phyloP scores from a whole-genome alignment of 2,329 filamentous ascomycete genomes.

The Calonectria honghensis region DNA sequence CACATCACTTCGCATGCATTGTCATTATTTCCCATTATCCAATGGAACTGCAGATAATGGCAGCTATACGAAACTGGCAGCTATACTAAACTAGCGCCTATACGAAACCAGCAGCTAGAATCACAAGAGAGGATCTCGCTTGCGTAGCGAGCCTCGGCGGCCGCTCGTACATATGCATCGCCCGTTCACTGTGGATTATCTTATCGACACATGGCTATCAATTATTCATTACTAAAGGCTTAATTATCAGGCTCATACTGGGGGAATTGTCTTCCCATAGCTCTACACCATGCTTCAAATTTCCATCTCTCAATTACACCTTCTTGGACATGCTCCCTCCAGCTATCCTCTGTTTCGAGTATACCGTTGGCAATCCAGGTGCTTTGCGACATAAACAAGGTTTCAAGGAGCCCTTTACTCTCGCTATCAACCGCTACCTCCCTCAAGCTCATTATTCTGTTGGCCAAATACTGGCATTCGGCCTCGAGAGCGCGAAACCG shows the following conservation, averaged over 20 bases:
- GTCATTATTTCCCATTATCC: neutral
- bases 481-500: constrained; percentile 26
- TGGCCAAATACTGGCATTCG: constrained; percentile 37
- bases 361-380: constrained; percentile 39
- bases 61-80: neutral
- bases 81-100: no score
- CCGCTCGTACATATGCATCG: neutral
- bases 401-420: constrained; percentile 12
- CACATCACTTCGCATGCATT: neutral
- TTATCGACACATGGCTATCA: neutral
- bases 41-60: neutral
- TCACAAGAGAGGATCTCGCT: neutral
- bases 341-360: constrained; percentile 23
- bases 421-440: neutral
- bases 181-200: no score
- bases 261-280: constrained; percentile 33
- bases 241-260: neutral
- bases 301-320: constrained; percentile 39
- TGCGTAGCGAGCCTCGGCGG: neutral
- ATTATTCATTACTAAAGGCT: neutral
- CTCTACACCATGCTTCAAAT: constrained; percentile 36
- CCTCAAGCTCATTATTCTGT: constrained; percentile 16
- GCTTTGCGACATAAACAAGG: constrained; percentile 35
- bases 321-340: neutral
- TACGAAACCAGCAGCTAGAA: constrained; percentile 13